These are phyloP conservation scores for Acidiella bohemica DNA, from an alignment of 495 filamentous ascomycete genomes.

Conservation along the genomic window DNA sequence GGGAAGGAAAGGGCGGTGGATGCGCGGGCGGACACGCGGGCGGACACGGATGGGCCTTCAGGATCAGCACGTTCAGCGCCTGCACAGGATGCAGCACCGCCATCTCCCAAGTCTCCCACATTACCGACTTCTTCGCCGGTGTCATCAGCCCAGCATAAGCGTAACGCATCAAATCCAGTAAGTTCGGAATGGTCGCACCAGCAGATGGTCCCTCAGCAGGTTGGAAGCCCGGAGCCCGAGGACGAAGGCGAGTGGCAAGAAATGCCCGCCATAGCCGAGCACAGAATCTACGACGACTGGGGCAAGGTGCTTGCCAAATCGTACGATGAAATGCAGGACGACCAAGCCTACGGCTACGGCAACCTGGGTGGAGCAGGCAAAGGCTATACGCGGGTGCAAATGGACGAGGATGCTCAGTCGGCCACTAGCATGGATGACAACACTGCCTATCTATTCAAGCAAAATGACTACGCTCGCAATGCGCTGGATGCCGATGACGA, in stretches of 20 bases:
- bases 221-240: constrained; percentile 30
- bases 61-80: no score
- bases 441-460: constrained; percentile 87
- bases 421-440: constrained; percentile 95
- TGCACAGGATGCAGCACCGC: no score
- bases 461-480: constrained; percentile 35
- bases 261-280: constrained; percentile 85
- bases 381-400: constrained; percentile 82
- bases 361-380: constrained; percentile 76
- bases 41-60: no score
- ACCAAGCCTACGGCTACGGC: constrained; percentile 59
- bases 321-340: constrained; percentile 48
- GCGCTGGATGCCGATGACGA: constrained; percentile 64
- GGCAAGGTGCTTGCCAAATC: constrained; percentile 73
- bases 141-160: background rate
- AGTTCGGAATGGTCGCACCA: constrained; percentile 86
- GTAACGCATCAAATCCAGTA: background rate
- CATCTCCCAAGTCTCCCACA: background rate
- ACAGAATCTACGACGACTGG: constrained; percentile 91
- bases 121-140: background rate
- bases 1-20: background rate
- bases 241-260: constrained; percentile 63
- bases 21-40: background rate
- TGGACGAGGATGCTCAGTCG: constrained; percentile 89
- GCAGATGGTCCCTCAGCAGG: constrained; percentile 46